Evolutionary conservation across 805 yeast species (phyloP).

Genomic region (Kuraishia floccosa): DNA sequence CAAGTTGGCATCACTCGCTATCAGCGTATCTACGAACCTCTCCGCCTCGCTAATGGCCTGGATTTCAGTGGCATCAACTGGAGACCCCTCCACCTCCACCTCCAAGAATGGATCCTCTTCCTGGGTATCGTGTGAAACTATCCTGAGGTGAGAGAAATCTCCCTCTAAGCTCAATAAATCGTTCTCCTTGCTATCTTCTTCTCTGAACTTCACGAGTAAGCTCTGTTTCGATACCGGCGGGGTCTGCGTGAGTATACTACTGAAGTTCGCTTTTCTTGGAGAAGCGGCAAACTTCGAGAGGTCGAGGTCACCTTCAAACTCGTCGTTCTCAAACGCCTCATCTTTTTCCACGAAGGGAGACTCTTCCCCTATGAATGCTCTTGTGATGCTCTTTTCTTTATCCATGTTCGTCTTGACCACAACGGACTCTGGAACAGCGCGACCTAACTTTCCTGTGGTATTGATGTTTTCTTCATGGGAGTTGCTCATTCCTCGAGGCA

Average conservation of each 20-base stretch:
- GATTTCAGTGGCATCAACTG: neutral
- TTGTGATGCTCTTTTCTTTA: too few relatives aligned
- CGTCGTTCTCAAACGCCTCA: too few relatives aligned
- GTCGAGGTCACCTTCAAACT: conserved; percentile 1
- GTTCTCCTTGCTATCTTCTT: neutral
- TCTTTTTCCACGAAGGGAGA: too few relatives aligned
- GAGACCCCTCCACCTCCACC: neutral
- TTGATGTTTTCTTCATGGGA: too few relatives aligned
- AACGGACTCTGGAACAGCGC: too few relatives aligned
- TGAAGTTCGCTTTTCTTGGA: too few relatives aligned
- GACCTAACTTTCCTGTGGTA: too few relatives aligned
- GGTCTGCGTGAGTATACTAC: neutral
- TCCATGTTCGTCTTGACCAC: too few relatives aligned
- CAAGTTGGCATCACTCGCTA: neutral
- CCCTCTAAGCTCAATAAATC: too few relatives aligned
- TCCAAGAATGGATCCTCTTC: neutral
- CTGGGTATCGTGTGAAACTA: neutral
- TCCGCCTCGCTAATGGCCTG: neutral
- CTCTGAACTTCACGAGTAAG: neutral
- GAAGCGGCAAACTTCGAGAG: neutral
- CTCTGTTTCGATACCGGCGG: neutral
- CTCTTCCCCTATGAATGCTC: too few relatives aligned
- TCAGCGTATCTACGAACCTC: neutral
- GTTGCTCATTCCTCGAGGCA: too few relatives aligned
- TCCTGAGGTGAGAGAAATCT: neutral